Evolutionary conservation across 176 grass and related monocot genomes (phyloP), one percentile per base, ranked within the genome.

Genomic region (Aegilops bicornis): DNA sequence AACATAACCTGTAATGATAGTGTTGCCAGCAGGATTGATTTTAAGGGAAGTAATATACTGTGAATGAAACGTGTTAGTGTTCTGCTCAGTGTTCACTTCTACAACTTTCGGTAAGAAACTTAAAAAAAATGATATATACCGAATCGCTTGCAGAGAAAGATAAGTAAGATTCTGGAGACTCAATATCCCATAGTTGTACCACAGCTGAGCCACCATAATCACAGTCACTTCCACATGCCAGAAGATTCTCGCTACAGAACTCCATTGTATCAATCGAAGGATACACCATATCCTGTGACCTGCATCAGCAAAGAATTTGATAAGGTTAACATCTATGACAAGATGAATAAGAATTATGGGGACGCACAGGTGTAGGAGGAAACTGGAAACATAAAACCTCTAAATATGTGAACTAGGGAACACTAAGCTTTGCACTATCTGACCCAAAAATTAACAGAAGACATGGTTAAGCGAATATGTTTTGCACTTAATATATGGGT

Each of bases 31-130:
- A 81, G 93, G 91, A 81, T 94, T 82, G 86, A 88, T 87, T 92
- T 98, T 95, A 89, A 95, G 80, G 33, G 96, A 95, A 70, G 93
- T 95, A 83, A 98, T 92, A 86, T 98, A 95, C 93, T 98, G 90
- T 45, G 73, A 86, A 83, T 14, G 72, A 62, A 47, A 87, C 86
- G 30, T 83, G 68, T 90, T 82, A 94, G 76, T 64, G 82, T 64
- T 76, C 54, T 61, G 33, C 54, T 75, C 77, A 89, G 35, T 43
- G 33, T 59, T 69, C 80, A 87, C 5, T 27, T 78, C 24, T 69
- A 66, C 71, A 85, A 81, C 72, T 87, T 45, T 81, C n/a, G 10
- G 79, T 48, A 71, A 86, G 59, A 54, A 48, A 78, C 31, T 80
- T 30, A 59, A 69, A 79, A 79, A 10, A 77, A 64, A 36, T 54